Base-by-base conservation (phyloP, 805 yeast species). In the Ogataea neopini region DNA sequence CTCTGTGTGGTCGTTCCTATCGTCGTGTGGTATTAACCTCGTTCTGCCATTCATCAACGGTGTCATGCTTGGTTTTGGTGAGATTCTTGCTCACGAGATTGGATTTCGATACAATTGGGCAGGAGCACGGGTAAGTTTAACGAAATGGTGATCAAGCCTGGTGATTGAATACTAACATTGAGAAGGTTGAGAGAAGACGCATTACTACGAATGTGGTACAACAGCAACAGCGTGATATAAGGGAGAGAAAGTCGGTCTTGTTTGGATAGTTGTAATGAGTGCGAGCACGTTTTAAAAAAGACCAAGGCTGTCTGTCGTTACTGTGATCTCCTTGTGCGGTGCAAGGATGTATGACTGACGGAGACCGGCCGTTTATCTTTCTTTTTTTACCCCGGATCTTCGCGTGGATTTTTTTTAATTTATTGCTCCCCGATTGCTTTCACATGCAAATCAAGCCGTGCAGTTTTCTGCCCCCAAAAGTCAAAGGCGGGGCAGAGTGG, bases 61-160 rank as follows among this genome's bases (percentile, higher is more conserved):
- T 7, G 72, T 92, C 68, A 91, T 91, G 96, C 76, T 92, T 43
- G 98, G 98, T 0, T 89, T 92, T 64, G 98, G 98, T 1, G 98
- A 92, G 70, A 83, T 92, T 17, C 71, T 88, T 49, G 98, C 98
- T 7, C 97, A 91, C 63, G 97, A 92, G 60, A 69, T 92, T 34
- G 96, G 96, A 5, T 87, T 88, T 71, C 74, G 76, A 40, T 84
- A 80, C 68, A 83, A 88, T 38, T 86, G 94, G 87, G 61, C 73
- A 18, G 89, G 86, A 5, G 90, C 90, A 11, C 76, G 75, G 60
- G 89, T 81, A 43, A 66, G 57, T 53, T 19, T 10, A 14, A 8
- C 26, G 17, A 9, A 28, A 10, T 11, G 11, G n/a, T n/a, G 4
- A 9, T 32, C 10, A 28, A 13, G 11, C 14, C 5, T n/a, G n/a